Evolutionary conservation across 352 stramenopile genomes (phyloP), one percentile per base, ranked within the genome.

Genomic region (Pilasporangium apinafurcum): DNA sequence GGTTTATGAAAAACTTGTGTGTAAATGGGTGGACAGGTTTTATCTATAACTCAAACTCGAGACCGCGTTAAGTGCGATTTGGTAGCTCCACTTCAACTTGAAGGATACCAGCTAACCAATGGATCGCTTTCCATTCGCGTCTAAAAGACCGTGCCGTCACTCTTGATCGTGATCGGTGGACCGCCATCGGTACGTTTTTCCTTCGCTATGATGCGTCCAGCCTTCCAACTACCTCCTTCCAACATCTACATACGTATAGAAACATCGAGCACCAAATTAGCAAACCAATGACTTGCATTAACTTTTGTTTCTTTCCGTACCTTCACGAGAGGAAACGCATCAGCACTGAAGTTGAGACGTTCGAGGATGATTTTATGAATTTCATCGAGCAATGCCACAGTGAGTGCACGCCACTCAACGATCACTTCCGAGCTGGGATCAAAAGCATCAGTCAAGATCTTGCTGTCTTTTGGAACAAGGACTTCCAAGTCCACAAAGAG

Each of bases 61-160:
- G n/a, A n/a, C n/a, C n/a, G n/a, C n/a, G n/a, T n/a, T n/a, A n/a
- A n/a, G n/a, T n/a, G n/a, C n/a, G n/a, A n/a, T n/a, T n/a, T n/a
- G n/a, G n/a, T n/a, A n/a, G n/a, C n/a, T n/a, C n/a, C n/a, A n/a
- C n/a, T n/a, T n/a, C n/a, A n/a, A n/a, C n/a, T n/a, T n/a, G n/a
- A n/a, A n/a, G n/a, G n/a, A n/a, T n/a, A n/a, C n/a, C n/a, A n/a
- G n/a, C n/a, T n/a, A n/a, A n/a, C n/a, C n/a, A n/a, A n/a, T n/a
- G n/a, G n/a, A n/a, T n/a, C n/a, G n/a, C n/a, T n/a, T n/a, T n/a
- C n/a, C n/a, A n/a, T n/a, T 10, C 31, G 28, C 13, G n/a, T 30
- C 59, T 54, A 94, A 53, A 95, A 95, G 26, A 95, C 73, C 8
- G 80, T 95, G 36, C 83, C 80, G 39, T 94, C 83, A 56, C 83